Percentiles rank a stretch among this genome's conserved stretches.
phyloP scores from a whole-genome alignment of 768 basidiomycete genomes.

The Termitomyces bulborhizus region DNA sequence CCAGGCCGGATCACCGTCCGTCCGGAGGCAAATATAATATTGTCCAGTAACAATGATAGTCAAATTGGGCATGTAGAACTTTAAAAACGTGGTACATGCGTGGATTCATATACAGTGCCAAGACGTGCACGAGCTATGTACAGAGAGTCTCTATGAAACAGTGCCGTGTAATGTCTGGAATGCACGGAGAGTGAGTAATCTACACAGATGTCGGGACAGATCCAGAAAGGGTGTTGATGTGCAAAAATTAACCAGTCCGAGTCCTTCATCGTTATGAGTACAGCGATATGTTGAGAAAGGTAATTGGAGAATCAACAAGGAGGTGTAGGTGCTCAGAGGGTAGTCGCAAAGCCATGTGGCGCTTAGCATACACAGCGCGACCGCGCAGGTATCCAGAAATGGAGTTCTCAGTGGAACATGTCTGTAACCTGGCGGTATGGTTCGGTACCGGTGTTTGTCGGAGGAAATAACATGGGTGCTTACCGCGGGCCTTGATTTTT shows the following conservation, averaged over 20 bases:
- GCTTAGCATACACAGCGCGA: slow-evolving; percentile 3
- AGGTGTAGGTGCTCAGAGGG: background rate
- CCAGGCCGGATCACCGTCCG: background rate
- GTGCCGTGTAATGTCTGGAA: background rate
- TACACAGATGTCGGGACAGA: slow-evolving; percentile 1
- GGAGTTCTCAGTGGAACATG: slow-evolving; percentile 3
- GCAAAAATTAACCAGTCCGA: background rate
- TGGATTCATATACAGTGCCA: slow-evolving; percentile 1
- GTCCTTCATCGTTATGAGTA: background rate
- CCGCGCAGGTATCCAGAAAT: slow-evolving; percentile 9
- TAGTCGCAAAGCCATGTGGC: slow-evolving; percentile 5
- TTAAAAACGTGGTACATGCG: background rate
- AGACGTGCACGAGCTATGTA: background rate
- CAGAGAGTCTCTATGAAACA: background rate
- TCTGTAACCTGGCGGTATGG: slow-evolving; percentile 2
- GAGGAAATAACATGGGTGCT: background rate
- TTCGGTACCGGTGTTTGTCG: slow-evolving; percentile 2
- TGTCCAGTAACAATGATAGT: background rate
- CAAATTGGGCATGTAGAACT: background rate
- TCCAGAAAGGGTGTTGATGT: background rate
- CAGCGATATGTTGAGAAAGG: background rate
- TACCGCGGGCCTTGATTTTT: slow-evolving; percentile 4
- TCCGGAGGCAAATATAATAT: background rate
- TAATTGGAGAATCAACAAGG: background rate
- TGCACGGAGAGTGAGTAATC: slow-evolving; percentile 1